phyloP scores from a whole-genome alignment of 73 alveolate genomes.

The Tetrahymena malaccensis region DNA sequence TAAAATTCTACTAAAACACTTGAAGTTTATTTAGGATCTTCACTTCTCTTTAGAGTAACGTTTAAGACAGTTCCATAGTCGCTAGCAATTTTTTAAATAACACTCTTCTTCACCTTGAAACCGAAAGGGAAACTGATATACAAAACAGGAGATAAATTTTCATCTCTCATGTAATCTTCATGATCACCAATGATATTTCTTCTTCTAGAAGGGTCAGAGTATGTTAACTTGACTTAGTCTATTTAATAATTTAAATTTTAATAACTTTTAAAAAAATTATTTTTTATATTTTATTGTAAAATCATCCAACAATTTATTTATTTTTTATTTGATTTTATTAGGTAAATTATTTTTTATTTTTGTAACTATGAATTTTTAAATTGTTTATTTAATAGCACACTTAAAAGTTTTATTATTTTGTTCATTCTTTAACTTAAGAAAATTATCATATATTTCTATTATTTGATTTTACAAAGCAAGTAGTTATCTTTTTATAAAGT shows the following conservation, averaged over 20 bases:
- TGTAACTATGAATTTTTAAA: not conserved
- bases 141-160: not conserved
- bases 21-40: not conserved
- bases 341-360: no score
- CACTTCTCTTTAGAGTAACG: not conserved
- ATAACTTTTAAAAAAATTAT: not conserved
- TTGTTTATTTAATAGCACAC: not conserved
- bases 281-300: no score
- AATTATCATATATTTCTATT: not conserved
- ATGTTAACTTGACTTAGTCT: not conserved
- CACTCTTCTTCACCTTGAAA: not conserved
- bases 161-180: not conserved
- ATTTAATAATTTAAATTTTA: not conserved
- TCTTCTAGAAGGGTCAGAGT: not conserved
- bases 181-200: not conserved
- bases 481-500: not conserved
- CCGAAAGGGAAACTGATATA: not conserved
- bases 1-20: not conserved
- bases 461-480: no score
- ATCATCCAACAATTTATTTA: not conserved
- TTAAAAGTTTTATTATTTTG: no score
- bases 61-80: not conserved
- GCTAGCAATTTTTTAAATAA: not conserved
- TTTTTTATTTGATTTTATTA: not conserved
- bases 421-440: not conserved